A percentile compares a stretch with the other conserved stretches of the same genome.
phyloP scores from a whole-genome alignment of 768 basidiomycete genomes.

The Podaxis mareebaensis region DNA sequence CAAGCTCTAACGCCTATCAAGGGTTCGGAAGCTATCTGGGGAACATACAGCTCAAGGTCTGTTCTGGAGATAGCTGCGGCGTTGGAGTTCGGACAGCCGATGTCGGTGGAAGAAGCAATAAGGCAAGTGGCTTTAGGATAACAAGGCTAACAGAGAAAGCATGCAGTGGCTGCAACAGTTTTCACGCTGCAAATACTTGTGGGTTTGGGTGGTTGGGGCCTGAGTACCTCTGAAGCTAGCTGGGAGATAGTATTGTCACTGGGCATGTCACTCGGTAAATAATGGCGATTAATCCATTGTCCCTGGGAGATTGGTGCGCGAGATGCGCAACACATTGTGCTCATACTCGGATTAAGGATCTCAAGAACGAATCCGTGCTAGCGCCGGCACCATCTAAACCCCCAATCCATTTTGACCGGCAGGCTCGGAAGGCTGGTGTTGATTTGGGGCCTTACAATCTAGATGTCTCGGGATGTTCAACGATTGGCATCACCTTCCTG shows the following conservation, averaged over 20 bases:
- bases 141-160: neutral
- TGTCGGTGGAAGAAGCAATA: neutral
- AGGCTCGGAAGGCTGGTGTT: too few species aligned
- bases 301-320: neutral
- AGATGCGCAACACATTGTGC: neutral
- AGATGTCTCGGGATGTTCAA: neutral
- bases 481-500: neutral
- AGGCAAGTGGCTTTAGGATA: neutral
- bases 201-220: neutral
- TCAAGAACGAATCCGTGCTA: neutral
- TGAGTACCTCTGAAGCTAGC: neutral
- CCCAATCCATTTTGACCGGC: too few species aligned
- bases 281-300: neutral
- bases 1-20: constrained; percentile 11
- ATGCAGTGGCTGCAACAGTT: neutral
- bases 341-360: neutral
- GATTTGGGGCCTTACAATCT: too few species aligned
- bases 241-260: neutral
- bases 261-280: neutral
- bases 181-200: neutral
- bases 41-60: neutral
- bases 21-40: constrained; percentile 6
- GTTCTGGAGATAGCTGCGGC: neutral
- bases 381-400: too few species aligned
- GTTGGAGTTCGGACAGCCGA: constrained; percentile 4